Evolutionary conservation across 768 basidiomycete genomes (phyloP).

Genomic region (Udeniomyces megalosporus): DNA sequence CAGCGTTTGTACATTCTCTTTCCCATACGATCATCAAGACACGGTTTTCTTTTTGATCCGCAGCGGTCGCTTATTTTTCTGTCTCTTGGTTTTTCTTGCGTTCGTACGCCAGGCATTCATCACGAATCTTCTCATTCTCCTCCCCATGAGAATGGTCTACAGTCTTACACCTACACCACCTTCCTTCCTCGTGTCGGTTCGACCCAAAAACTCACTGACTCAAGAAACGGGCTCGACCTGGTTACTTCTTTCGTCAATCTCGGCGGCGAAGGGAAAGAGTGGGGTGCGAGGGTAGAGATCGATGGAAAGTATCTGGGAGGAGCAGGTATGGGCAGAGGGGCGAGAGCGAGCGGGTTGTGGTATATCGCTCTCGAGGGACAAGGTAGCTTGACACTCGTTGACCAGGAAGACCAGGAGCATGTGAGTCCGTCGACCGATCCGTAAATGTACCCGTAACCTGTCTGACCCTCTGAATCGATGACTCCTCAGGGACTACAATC

Average conservation of each 20-base stretch:
- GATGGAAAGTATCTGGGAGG: too few species aligned
- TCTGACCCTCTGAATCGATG: not conserved
- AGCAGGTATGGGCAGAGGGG: slow-evolving; percentile 39
- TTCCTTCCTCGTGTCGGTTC: slow-evolving; percentile 77
- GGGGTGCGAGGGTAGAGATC: slow-evolving; percentile 12
- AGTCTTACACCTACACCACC: slow-evolving; percentile 69
- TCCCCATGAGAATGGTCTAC: slow-evolving; percentile 68
- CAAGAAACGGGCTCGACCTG: slow-evolving; percentile 64
- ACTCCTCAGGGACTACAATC: slow-evolving; percentile 51
- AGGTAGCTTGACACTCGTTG: slow-evolving; percentile 60
- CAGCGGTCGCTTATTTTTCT: not conserved
- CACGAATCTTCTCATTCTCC: slow-evolving; percentile 55
- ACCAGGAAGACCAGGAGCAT: slow-evolving; percentile 46
- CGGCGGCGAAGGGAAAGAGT: not conserved
- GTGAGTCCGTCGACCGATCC: slow-evolving; percentile 34
- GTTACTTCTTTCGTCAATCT: slow-evolving; percentile 66
- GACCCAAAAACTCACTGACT: slow-evolving; percentile 66
- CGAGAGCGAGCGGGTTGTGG: slow-evolving; percentile 65
- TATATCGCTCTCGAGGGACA: slow-evolving; percentile 79
- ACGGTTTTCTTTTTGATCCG: not conserved
- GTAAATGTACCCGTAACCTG: not conserved
- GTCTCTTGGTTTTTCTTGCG: not conserved
- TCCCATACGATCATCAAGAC: not conserved
- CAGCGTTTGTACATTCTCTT: slow-evolving; percentile 26
- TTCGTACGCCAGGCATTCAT: not conserved